These are phyloP conservation scores for Hamigera avellanea DNA, from an alignment of 495 filamentous ascomycete species.

Conservation along the genomic window DNA sequence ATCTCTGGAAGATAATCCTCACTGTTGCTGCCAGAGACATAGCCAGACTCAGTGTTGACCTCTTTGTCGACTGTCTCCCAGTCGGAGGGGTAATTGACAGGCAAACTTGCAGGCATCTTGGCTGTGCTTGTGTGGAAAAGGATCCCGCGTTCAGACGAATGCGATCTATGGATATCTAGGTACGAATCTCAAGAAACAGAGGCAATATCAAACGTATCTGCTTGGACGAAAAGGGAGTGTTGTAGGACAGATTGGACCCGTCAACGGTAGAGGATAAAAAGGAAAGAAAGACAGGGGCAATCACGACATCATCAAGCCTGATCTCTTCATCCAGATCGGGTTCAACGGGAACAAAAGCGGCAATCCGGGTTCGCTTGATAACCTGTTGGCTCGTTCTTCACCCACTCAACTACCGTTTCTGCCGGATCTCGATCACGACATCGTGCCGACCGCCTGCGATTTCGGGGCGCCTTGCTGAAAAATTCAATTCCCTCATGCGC, in stretches of 20 bases:
- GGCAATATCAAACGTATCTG: slow-evolving; percentile 3
- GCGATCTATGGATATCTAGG: not conserved
- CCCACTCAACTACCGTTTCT: slow-evolving; percentile 17
- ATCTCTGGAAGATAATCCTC: slow-evolving; percentile 58
- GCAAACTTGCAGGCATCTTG: slow-evolving; percentile 32
- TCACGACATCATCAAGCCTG: slow-evolving; percentile 22
- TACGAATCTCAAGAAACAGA: slow-evolving; percentile 1
- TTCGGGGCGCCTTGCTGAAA: slow-evolving; percentile 10
- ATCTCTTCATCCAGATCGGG: not conserved
- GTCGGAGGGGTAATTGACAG: slow-evolving; percentile 28
- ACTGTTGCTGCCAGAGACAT: slow-evolving; percentile 64
- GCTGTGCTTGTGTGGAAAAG: not conserved
- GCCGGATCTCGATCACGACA: slow-evolving; percentile 27
- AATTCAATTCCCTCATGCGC: slow-evolving; percentile 14
- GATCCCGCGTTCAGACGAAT: slow-evolving; percentile 1
- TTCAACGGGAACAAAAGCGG: slow-evolving; percentile 5
- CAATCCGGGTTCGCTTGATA: slow-evolving; percentile 6
- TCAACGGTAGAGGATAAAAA: slow-evolving; percentile 17
- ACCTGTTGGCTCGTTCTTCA: slow-evolving; percentile 13
- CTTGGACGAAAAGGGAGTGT: slow-evolving; percentile 4
- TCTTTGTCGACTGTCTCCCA: slow-evolving; percentile 28
- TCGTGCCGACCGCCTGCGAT: slow-evolving; percentile 22
- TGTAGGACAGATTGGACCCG: slow-evolving; percentile 11
- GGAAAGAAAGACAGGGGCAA: slow-evolving; percentile 18
- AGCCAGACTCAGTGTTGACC: slow-evolving; percentile 65